Evolutionary conservation across 805 yeast genomes (phyloP).

Genomic region (Phaffomyces thermotolerans): DNA sequence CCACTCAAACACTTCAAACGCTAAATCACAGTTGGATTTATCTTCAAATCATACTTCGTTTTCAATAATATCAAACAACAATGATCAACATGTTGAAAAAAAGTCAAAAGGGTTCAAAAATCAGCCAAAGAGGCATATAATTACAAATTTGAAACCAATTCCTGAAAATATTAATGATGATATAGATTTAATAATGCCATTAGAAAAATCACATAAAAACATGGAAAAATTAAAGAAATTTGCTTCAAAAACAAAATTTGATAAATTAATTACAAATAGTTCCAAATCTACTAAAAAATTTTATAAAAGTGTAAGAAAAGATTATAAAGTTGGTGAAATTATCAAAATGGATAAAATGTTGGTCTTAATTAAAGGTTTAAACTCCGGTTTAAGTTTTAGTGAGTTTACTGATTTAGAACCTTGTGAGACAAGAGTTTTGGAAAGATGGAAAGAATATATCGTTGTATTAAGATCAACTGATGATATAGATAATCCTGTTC

Average conservation of each 20-base stretch:
- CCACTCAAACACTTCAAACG: background rate
- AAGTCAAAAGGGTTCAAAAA: background rate
- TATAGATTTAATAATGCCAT: background rate
- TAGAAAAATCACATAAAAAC: background rate
- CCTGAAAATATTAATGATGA: slow-evolving; percentile 1
- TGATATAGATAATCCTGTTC: slow-evolving; percentile 41
- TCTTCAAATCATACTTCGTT: no score
- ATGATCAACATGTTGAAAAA: background rate
- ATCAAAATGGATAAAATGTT: slow-evolving; percentile 63
- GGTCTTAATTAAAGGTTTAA: slow-evolving; percentile 45
- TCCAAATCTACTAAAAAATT: slow-evolving; percentile 13
- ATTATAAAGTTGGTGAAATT: slow-evolving; percentile 49
- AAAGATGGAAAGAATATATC: slow-evolving; percentile 75
- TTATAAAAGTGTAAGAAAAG: slow-evolving; percentile 24
- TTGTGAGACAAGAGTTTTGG: slow-evolving; percentile 48
- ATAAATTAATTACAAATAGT: slow-evolving; percentile 8
- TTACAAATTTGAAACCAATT: slow-evolving; percentile 1
- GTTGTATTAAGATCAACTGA: slow-evolving; percentile 67
- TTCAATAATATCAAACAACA: no score
- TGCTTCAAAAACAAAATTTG: slow-evolving; percentile 19
- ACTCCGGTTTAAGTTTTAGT: slow-evolving; percentile 11
- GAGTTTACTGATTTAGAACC: slow-evolving; percentile 44
- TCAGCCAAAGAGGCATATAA: background rate
- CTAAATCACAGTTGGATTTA: no score
- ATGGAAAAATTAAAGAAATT: slow-evolving; percentile 16